Conservation (phyloP, 2,329 filamentous ascomycete species). For the Colletotrichum higginsianum region DNA sequence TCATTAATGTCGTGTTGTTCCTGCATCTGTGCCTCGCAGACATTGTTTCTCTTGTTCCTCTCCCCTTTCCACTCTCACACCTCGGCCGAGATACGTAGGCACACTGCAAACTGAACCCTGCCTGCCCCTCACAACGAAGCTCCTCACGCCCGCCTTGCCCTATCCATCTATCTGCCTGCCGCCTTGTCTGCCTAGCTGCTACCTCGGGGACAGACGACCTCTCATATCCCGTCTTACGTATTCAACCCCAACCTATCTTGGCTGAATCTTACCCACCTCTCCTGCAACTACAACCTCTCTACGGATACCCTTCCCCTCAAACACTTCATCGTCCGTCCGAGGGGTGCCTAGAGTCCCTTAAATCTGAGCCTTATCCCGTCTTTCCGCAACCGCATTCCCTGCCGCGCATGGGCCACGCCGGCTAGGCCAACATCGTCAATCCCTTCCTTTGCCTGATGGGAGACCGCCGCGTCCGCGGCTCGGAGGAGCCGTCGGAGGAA, state of each 20-base stretch:
- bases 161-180: conserved; percentile 1
- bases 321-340: conserved; percentile 1
- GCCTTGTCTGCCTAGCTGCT: conserved; percentile 20
- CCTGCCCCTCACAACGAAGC: conserved; percentile 13
- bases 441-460: conserved; percentile 56
- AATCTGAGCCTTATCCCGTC: conserved; percentile 12
- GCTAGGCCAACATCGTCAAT: conserved; percentile 42
- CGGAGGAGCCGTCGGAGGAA: conserved; percentile 61
- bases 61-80: conserved; percentile 26
- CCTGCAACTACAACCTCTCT: conserved; percentile 13
- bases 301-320: neutral
- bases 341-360: neutral
- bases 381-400: conserved; percentile 23
- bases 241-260: conserved; percentile 13
- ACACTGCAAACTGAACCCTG: neutral
- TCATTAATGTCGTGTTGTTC: conserved; percentile 44
- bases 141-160: conserved; percentile 26
- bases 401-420: conserved; percentile 44
- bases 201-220: conserved; percentile 28
- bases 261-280: conserved; percentile 9
- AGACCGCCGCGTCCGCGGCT: conserved; percentile 58
- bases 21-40: conserved; percentile 48
- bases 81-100: conserved; percentile 7
- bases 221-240: neutral
- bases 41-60: conserved; percentile 36